A percentile compares a stretch with the other conserved stretches of the same genome.
phyloP scores from a whole-genome alignment of 2,329 filamentous ascomycete genomes.

The Ophiocordyceps camponoti-rufipedis region DNA sequence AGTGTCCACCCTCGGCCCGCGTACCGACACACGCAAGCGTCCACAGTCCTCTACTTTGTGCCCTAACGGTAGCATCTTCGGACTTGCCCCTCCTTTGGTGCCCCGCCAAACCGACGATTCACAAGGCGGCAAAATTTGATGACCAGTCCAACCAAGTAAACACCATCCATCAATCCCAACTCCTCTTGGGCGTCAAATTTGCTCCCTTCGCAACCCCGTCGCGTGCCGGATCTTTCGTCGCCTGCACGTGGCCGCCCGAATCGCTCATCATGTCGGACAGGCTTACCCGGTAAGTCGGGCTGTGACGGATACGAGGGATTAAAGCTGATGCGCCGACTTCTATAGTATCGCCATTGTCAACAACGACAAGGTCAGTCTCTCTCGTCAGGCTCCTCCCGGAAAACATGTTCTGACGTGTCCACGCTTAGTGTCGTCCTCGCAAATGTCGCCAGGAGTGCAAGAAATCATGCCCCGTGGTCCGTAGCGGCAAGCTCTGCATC shows the following conservation, averaged over 20 bases:
- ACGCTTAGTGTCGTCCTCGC: slow-evolving; percentile 17
- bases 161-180: slow-evolving; percentile 6
- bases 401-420: slow-evolving; percentile 8
- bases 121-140: slow-evolving; percentile 20
- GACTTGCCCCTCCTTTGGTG: slow-evolving; percentile 3
- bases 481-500: slow-evolving; percentile 93
- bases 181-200: slow-evolving; percentile 1
- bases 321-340: slow-evolving; percentile 9
- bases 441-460: slow-evolving; percentile 99
- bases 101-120: slow-evolving; percentile 19
- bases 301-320: background rate
- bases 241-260: background rate
- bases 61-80: background rate
- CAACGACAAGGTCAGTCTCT: slow-evolving; percentile 66
- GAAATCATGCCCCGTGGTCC: slow-evolving; percentile 93
- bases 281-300: slow-evolving; percentile 64
- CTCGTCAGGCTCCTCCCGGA: slow-evolving; percentile 6
- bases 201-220: background rate
- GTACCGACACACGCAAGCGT: background rate
- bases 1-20: background rate
- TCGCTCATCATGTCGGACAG: slow-evolving; percentile 64
- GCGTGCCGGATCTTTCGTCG: background rate
- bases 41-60: background rate
- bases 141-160: slow-evolving; percentile 10
- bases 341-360: slow-evolving; percentile 95